These are phyloP conservation scores for Cordyceps javanica DNA, from an alignment of 2,329 filamentous ascomycete genomes.

Conservation along the genomic window DNA sequence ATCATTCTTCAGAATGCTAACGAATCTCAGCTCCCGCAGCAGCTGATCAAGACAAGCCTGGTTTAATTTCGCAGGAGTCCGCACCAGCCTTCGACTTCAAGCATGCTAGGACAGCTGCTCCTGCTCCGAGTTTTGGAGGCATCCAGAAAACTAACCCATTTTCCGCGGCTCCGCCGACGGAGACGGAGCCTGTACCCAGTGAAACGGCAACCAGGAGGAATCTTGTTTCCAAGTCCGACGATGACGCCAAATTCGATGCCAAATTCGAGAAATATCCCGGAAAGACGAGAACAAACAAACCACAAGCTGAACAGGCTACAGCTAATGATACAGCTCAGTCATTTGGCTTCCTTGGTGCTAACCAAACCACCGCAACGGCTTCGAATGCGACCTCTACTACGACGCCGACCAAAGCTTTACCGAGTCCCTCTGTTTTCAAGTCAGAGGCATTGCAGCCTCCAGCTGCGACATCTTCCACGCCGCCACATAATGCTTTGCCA, in stretches of 20 bases:
- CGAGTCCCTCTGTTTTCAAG: neutral
- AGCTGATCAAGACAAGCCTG: neutral
- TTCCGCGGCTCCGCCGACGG: neutral
- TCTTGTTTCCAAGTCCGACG: neutral
- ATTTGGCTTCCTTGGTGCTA: neutral
- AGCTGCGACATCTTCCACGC: neutral
- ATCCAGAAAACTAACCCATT: neutral
- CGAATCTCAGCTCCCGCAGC: neutral
- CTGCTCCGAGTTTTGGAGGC: neutral
- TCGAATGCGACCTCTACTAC: neutral
- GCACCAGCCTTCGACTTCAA: neutral
- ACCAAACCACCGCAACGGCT: neutral
- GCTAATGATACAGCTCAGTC: neutral
- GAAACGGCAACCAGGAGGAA: neutral
- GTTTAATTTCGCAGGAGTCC: neutral
- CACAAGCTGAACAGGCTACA: neutral
- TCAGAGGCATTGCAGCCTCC: neutral
- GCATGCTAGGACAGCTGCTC: neutral
- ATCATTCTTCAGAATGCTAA: neutral
- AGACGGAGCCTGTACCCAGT: neutral
- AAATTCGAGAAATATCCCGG: neutral
- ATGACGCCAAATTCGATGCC: neutral
- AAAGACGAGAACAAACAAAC: neutral
- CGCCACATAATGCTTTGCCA: neutral
- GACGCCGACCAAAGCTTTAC: neutral